Evolutionary conservation across 441 rosid genomes (phyloP).

Genomic region (Geranium incanum): DNA sequence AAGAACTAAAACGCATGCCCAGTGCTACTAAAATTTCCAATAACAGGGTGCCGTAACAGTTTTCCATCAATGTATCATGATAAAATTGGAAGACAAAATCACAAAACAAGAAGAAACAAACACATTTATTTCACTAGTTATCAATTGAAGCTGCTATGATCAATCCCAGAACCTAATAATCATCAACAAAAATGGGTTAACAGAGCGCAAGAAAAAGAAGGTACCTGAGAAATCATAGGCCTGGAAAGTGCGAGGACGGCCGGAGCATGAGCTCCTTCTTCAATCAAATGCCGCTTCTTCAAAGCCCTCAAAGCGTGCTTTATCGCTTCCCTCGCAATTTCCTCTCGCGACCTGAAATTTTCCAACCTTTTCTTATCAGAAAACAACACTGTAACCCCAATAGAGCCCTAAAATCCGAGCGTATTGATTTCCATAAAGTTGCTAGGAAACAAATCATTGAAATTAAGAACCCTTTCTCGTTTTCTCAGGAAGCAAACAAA

Average conservation of each 20-base stretch:
- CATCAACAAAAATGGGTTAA: neutral
- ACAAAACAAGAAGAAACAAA: too few species aligned
- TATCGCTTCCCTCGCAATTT: slow-evolving; percentile 54
- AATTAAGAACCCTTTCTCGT: neutral
- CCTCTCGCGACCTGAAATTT: slow-evolving; percentile 52
- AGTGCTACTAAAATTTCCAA: neutral
- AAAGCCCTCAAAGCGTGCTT: slow-evolving; percentile 75
- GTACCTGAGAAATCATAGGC: slow-evolving; percentile 77
- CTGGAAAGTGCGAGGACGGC: slow-evolving; percentile 64
- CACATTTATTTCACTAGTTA: too few species aligned
- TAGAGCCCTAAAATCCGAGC: neutral
- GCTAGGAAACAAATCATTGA: neutral
- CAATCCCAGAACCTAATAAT: neutral
- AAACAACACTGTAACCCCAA: slow-evolving; percentile 1
- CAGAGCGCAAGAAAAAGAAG: neutral
- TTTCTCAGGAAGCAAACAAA: neutral
- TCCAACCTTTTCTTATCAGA: neutral
- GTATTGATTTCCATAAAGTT: neutral
- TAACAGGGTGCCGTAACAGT: neutral
- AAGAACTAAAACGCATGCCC: neutral
- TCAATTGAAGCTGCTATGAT: too few species aligned
- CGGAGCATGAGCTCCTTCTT: slow-evolving; percentile 91
- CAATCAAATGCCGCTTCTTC: slow-evolving; percentile 72
- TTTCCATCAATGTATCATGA: neutral
- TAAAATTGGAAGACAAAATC: too few species aligned